phyloP scores from a whole-genome alignment of 169 alveolate genomes.

The Cryptosporidium xiaoi region DNA sequence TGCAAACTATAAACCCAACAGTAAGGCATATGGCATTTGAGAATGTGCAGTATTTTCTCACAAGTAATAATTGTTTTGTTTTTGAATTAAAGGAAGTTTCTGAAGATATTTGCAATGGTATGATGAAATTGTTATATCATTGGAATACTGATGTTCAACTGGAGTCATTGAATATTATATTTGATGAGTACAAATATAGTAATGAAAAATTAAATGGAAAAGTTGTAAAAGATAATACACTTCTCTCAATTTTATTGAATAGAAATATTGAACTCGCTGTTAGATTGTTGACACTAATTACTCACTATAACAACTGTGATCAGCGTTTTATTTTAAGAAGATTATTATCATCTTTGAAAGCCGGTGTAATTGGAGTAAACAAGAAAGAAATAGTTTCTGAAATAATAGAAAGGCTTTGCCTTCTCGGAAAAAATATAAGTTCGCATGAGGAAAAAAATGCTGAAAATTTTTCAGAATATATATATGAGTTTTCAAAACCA shows the following conservation, averaged over 20 bases:
- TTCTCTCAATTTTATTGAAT: constrained; percentile 19
- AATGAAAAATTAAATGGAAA: neutral
- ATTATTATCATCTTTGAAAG: constrained; percentile 5
- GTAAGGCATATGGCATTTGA: constrained; percentile 69
- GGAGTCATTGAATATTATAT: constrained; percentile 20
- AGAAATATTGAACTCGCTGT: constrained; percentile 13
- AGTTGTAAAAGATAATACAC: neutral
- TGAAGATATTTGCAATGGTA: constrained; percentile 25
- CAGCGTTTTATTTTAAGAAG: constrained; percentile 8
- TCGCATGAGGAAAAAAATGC: neutral
- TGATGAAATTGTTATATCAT: constrained; percentile 28
- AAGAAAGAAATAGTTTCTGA: constrained; percentile 4
- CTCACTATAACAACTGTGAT: neutral
- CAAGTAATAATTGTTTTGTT: constrained; percentile 16
- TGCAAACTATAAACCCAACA: constrained; percentile 61
- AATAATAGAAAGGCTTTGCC: constrained; percentile 39
- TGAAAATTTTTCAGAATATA: neutral
- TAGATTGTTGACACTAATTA: constrained; percentile 25
- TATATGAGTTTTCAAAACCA: neutral
- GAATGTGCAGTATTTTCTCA: constrained; percentile 25
- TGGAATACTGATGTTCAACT: constrained; percentile 56
- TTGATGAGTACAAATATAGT: neutral
- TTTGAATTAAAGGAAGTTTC: neutral
- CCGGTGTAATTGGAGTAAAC: neutral
- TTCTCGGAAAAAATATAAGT: constrained; percentile 16